These are phyloP conservation scores for Cladorrhinum sp. DNA, from an alignment of 2,329 filamentous ascomycete species.

Conservation along the genomic window DNA sequence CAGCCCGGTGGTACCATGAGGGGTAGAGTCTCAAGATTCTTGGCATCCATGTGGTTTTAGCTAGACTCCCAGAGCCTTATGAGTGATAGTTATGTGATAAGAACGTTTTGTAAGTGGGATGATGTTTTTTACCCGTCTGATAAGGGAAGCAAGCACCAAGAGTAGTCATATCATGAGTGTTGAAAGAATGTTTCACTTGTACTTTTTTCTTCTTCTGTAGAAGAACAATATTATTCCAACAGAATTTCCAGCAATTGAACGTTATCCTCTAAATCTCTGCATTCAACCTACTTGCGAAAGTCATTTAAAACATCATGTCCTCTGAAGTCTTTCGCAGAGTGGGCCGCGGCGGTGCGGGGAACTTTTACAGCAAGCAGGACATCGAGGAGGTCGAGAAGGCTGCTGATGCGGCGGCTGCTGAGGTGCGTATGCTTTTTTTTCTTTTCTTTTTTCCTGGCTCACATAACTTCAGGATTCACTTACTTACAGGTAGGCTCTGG, in stretches of 20 bases:
- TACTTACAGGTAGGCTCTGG: too few relatives aligned
- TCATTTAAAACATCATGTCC: conserved; percentile 28
- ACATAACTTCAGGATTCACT: neutral
- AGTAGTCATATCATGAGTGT: too few relatives aligned
- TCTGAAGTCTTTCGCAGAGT: conserved; percentile 48
- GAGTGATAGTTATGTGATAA: conserved; percentile 4
- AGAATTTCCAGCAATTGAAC: too few relatives aligned
- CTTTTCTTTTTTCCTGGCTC: neutral
- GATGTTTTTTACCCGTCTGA: too few relatives aligned
- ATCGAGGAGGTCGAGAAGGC: conserved; percentile 43
- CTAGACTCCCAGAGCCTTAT: too few relatives aligned
- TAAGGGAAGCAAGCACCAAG: neutral
- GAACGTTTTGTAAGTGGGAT: neutral
- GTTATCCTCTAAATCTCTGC: too few relatives aligned
- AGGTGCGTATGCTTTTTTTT: conserved; percentile 16
- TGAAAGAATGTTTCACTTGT: neutral
- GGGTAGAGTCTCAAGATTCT: neutral
- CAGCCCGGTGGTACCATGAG: neutral
- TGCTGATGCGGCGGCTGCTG: neutral
- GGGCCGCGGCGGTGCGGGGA: conserved; percentile 63
- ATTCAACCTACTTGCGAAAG: too few relatives aligned
- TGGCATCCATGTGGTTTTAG: too few relatives aligned
- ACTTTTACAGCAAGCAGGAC: conserved; percentile 55
- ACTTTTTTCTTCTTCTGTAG: neutral
- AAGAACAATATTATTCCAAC: neutral